Percentiles rank a stretch among this genome's conserved stretches.
Conservation (phyloP, 495 filamentous ascomycete genomes). For the Sordaria brevicollis region DNA sequence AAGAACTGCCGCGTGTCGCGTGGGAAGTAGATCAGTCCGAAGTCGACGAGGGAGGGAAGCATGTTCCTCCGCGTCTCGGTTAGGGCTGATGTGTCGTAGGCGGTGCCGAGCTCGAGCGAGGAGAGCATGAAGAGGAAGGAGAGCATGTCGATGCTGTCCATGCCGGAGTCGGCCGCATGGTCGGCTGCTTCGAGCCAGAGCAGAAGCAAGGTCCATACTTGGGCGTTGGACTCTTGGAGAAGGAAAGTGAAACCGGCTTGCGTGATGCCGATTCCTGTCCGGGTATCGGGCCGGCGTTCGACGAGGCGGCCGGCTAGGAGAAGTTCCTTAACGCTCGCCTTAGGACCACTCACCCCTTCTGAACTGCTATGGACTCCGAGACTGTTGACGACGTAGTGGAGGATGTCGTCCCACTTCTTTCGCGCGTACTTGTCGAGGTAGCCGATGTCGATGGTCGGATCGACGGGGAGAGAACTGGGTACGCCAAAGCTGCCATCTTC, state of each 20-base stretch:
- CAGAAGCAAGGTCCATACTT: conserved; percentile 91
- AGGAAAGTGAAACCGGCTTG: conserved; percentile 89
- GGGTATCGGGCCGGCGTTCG: conserved; percentile 43
- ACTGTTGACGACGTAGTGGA: conserved; percentile 81
- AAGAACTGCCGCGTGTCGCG: conserved; percentile 60
- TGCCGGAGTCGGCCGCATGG: conserved; percentile 36
- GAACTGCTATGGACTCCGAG: conserved; percentile 20
- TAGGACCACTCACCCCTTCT: conserved; percentile 39
- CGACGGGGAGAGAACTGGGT: conserved; percentile 51
- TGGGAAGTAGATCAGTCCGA: conserved; percentile 76
- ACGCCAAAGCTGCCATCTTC: conserved; percentile 83
- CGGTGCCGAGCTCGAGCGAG: conserved; percentile 78
- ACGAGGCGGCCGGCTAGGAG: conserved; percentile 74
- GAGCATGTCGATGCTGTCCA: conserved; percentile 87
- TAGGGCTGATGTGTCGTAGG: conserved; percentile 72
- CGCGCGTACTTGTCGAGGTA: conserved; percentile 82
- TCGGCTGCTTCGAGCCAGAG: conserved; percentile 86
- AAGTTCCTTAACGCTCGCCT: conserved; percentile 70
- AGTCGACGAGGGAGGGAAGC: conserved; percentile 71
- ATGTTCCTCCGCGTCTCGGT: conserved; percentile 75
- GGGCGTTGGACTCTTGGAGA: conserved; percentile 86
- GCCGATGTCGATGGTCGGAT: conserved; percentile 46
- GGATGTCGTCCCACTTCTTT: conserved; percentile 86
- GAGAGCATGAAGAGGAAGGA: conserved; percentile 96
- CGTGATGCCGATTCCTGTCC: conserved; percentile 58